Percentiles rank a stretch among this genome's conserved stretches.
Conservation (phyloP, 164 flowering plant species). For the Stephania japonica region DNA sequence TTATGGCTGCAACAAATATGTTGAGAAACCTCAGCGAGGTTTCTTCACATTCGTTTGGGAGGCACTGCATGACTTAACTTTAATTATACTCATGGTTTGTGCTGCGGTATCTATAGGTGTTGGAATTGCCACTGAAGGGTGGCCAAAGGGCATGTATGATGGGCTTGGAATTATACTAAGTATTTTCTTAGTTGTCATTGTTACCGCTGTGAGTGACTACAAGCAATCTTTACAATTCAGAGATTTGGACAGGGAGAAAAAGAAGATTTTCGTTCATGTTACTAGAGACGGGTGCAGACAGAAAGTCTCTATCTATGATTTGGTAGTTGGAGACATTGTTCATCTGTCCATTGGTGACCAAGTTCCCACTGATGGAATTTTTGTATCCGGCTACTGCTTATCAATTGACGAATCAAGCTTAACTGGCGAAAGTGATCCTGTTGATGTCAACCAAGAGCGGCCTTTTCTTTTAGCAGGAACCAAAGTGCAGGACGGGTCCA, state of each 20-base stretch:
- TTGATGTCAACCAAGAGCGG: neutral
- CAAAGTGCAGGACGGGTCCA: slow-evolving; percentile 13
- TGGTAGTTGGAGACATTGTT: slow-evolving; percentile 14
- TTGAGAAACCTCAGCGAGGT: slow-evolving; percentile 6
- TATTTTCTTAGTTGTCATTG: slow-evolving; percentile 10
- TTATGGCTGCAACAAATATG: slow-evolving; percentile 9
- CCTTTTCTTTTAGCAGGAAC: slow-evolving; percentile 13
- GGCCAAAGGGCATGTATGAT: slow-evolving; percentile 12
- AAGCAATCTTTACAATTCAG: slow-evolving; percentile 11
- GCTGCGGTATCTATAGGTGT: slow-evolving; percentile 9
- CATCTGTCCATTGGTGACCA: slow-evolving; percentile 13
- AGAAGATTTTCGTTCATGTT: slow-evolving; percentile 9
- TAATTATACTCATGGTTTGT: slow-evolving; percentile 11
- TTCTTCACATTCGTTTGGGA: slow-evolving; percentile 11
- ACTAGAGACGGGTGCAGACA: slow-evolving; percentile 9
- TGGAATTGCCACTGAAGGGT: slow-evolving; percentile 14
- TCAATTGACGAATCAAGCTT: slow-evolving; percentile 13
- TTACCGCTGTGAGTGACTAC: slow-evolving; percentile 13
- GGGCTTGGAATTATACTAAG: slow-evolving; percentile 9
- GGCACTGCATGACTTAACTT: slow-evolving; percentile 13
- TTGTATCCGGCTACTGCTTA: slow-evolving; percentile 9
- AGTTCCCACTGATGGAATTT: slow-evolving; percentile 11
- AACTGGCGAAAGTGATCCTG: slow-evolving; percentile 13
- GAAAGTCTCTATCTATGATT: slow-evolving; percentile 9
- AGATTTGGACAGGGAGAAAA: slow-evolving; percentile 12